Evolutionary conservation across 2,329 filamentous ascomycete species (phyloP), one percentile per base, ranked within the genome.

Genomic region (Lecanicillium sp.): DNA sequence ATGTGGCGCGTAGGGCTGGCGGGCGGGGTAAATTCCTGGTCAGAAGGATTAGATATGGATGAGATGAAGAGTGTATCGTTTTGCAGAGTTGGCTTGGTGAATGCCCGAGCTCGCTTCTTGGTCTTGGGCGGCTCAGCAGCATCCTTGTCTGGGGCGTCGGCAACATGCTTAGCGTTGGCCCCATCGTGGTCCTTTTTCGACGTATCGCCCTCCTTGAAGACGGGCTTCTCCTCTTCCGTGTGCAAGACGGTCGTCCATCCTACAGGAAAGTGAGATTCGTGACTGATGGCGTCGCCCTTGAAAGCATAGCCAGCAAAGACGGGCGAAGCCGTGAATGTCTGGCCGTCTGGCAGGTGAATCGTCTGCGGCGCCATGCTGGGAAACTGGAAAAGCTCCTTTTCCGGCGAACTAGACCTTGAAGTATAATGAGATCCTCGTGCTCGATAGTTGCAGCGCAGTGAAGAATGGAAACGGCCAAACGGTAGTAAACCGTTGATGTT

Each of bases 291-390:
- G 55, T 86, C 83, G 41, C 80, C 77, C 58, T 89, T 92, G 78
- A 95, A 95, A 52, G 82, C 85, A 40, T 92, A 72, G 22, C 90
- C 90, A n/a, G 85, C 87, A 57, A 95, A 95, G 18, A 95, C 86
- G 1, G 88, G 85, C 12, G 78, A 79, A 22, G 94, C 83, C 3
- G 80, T 83, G 54, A 92, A 75, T 47, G 73, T 81, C 63, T 92
- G 86, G 53, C 89, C 90, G 63, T 95, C 94, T 34, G 90, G 90
- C 49, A 96, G 70, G 58, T 83, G 75, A 43, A 89, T 69, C 33
- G 74, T 57, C 43, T 65, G 56, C 29, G 60, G 57, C 34, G 57
- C 45, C 63, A 65, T 65, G 18, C n/a, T n/a, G n/a, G n/a, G n/a
- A n/a, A n/a, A n/a, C n/a, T n/a, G n/a, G n/a, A n/a, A n/a, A n/a